phyloP scores from a whole-genome alignment of 1,284 basidiomycete species.

The Cutaneotrichosporon cavernicola region DNA sequence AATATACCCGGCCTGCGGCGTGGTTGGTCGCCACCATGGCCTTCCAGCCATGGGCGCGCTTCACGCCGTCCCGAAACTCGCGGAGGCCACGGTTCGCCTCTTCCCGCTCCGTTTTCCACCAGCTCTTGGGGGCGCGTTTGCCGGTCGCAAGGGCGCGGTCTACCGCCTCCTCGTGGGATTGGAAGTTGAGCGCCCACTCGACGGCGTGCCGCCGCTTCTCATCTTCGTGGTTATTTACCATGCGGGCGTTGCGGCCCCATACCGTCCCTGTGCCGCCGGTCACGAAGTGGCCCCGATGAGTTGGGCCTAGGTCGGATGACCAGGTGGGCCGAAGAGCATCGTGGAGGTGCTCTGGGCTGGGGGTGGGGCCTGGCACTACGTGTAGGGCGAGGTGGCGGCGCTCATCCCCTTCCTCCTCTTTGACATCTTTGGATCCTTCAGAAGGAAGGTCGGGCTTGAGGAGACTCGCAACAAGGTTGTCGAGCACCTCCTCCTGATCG shows the following conservation, averaged over 20 bases:
- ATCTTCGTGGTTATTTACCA: constrained; percentile 17
- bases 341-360: constrained; percentile 15
- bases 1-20: neutral
- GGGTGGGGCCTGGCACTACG: constrained; percentile 19
- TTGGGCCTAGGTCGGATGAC: neutral
- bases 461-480: constrained; percentile 33
- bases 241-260: constrained; percentile 30
- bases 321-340: constrained; percentile 3
- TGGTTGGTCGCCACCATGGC: neutral
- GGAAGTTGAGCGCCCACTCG: constrained; percentile 14
- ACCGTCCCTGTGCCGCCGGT: constrained; percentile 32
- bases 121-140: constrained; percentile 10
- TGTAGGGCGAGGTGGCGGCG: constrained; percentile 22
- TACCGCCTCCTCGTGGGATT: constrained; percentile 18
- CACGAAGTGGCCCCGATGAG: constrained; percentile 18
- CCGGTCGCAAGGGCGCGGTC: constrained; percentile 15
- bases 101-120: constrained; percentile 18
- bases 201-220: neutral
- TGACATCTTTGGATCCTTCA: neutral
- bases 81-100: constrained; percentile 5
- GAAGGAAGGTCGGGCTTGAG: constrained; percentile 22
- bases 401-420: neutral
- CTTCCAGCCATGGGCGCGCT: neutral
- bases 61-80: constrained; percentile 17
- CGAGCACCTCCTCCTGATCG: constrained; percentile 28